Base-by-base conservation (phyloP, 2,329 filamentous ascomycete species). In the Berkeleyomyces basicola region DNA sequence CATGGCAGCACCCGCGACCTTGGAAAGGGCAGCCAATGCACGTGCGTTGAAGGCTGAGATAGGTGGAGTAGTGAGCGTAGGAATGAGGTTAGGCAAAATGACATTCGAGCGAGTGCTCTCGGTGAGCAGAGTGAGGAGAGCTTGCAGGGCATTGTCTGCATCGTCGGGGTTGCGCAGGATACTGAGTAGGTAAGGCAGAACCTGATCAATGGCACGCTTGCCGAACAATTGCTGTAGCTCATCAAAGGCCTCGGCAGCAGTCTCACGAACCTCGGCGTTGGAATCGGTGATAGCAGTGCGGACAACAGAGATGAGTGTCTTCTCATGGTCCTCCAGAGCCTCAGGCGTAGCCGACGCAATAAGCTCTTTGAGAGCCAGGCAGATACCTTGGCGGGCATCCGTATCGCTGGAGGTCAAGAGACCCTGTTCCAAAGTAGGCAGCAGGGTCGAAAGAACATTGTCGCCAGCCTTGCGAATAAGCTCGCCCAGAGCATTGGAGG, bases 391-490 rank as follows among this genome's bases (percentile, higher is more conserved):
- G 75, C 90, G 93, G 66, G 92, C 87, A 75, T 97, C 91, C 46
- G 88, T 86, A 73, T 97, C 93, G 43, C 86, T 92, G 16, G 92
- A 91, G 1, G 82, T 87, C 68, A 93, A 85, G 62, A 99, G 79
- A 44, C 92, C 90, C 72, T 95, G 90, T 71, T 97, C 91, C 58
- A 99, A 82, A 42, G 91, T 95, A 39, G 93, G 93, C 65, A 99
- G 77, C 65, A 99, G 77, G 51, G 84, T 95, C 33, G 90, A 83
- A 66, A 99, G 79, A 63, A 99, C 91, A 63, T 90, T 87, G 72
- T 99, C 93, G 66, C 95, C 93, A 70, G 93, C 92, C 74, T 96
- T 96, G 70, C 93, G 86, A 70, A 99, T 97, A 67, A 99, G 83
- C 72, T 99, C 93, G 70, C 93, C 93, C 63, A 99, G 80, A 58